Evolutionary conservation across 257 asterid genomes (phyloP).

Genomic region (Nicotiana tabacum): DNA sequence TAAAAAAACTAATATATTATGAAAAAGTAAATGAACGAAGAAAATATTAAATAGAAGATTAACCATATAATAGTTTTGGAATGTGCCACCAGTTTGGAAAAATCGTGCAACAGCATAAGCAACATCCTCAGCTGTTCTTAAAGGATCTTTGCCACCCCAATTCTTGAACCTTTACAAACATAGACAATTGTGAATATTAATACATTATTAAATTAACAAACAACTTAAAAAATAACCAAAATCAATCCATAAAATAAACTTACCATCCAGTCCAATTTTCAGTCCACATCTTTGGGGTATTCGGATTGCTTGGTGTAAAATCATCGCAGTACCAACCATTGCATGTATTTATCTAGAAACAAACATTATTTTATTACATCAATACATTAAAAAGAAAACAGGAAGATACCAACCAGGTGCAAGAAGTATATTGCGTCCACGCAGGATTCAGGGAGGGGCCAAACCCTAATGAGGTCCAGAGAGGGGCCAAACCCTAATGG

Average conservation of each 20-base stretch:
- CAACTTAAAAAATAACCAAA: not conserved
- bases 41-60: not conserved
- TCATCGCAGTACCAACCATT: slow-evolving; percentile 73
- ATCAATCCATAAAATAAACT: not conserved
- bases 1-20: not conserved
- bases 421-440: too few relatives aligned
- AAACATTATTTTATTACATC: not conserved
- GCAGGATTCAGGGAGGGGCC: too few relatives aligned
- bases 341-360: slow-evolving; percentile 58
- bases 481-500: too few relatives aligned
- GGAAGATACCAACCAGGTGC: not conserved
- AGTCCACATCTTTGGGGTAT: slow-evolving; percentile 84
- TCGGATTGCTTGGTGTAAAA: slow-evolving; percentile 50
- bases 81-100: slow-evolving; percentile 63
- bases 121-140: slow-evolving; percentile 63
- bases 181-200: not conserved
- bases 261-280: slow-evolving; percentile 95
- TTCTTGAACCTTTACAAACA: slow-evolving; percentile 50
- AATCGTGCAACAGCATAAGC: slow-evolving; percentile 74
- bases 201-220: not conserved
- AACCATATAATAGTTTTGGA: slow-evolving; percentile 84
- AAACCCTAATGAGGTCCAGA: too few relatives aligned
- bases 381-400: not conserved
- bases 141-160: slow-evolving; percentile 65
- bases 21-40: not conserved